Base-by-base conservation (phyloP, 805 yeast genomes). In the Wickerhamiella hasegawae region DNA sequence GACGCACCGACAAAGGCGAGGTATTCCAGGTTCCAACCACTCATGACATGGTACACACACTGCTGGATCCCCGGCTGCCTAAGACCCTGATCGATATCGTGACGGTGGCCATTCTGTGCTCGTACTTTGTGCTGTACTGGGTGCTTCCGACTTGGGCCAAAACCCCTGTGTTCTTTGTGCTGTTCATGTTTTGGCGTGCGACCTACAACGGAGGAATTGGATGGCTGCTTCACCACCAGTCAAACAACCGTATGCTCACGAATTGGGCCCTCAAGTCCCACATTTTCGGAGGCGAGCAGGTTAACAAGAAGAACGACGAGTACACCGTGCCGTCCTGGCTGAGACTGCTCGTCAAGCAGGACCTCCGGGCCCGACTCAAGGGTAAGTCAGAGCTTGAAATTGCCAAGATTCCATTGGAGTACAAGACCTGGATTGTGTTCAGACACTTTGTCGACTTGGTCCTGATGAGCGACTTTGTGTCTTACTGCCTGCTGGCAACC, bases 151-250 rank as follows among this genome's bases (percentile, higher is more conserved):
- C 33, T 11, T 8, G 23, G 8, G 37, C 22, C 41, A 45, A 61
- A 17, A 47, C 53, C 19, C 51, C 55, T 11, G 48, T 62, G 1
- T 77, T 75, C 46, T 54, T 76, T 15, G 57, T 54, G 3, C 60
- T 76, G 34, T 81, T 79, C 48, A 51, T 74, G 9, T 70, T 76
- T 50, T 81, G 93, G 87, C 66, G 94, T 47, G 51, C 73, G 28
- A 64, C 73, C 18, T 81, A 81, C 57, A 82, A 81, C 51, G 62
- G 71, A 20, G 93, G 93, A n/a, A 76, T 81, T 41, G 94, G 93
- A 24, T 60, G 64, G 41, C 52, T 81, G 17, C 60, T 81, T 23
- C 67, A 69, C 43, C 63, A 65, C 40, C 94, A 81, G 53, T 75
- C 85, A 5, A 68, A 73, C 34, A 54, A 68, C 43, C 64, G 65